Evolutionary conservation across 257 asterid species (phyloP).

Genomic region (Gynochthodes officinalis): DNA sequence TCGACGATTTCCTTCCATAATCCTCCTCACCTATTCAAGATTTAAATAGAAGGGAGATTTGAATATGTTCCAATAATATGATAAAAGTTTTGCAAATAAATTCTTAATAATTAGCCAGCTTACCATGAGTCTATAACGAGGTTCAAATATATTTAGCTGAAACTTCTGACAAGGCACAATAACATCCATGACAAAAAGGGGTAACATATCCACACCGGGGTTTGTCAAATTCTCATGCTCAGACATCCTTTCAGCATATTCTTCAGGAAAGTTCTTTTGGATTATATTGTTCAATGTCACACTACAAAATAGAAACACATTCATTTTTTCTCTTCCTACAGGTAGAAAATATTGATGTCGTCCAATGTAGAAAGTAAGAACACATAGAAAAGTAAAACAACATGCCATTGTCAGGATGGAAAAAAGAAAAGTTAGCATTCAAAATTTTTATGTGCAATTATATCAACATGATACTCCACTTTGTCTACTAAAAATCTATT

Average conservation of each 20-base stretch:
- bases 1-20: conserved; percentile 97
- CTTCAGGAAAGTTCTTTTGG: conserved; percentile 86
- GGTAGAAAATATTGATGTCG: no score
- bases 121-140: conserved; percentile 98
- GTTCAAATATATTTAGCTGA: conserved; percentile 94
- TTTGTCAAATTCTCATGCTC: conserved; percentile 69
- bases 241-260: conserved; percentile 76
- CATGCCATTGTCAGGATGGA: not conserved
- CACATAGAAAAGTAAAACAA: not conserved
- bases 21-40: conserved; percentile 78
- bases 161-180: conserved; percentile 92
- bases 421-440: not conserved
- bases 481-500: no score
- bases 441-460: not conserved
- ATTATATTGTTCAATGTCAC: conserved; percentile 92
- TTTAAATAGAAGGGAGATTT: conserved; percentile 4
- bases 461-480: not conserved
- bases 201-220: conserved; percentile 76
- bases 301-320: conserved; percentile 33
- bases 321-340: not conserved
- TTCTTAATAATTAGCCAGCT: conserved; percentile 21
- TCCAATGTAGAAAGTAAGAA: not conserved
- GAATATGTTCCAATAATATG: not conserved
- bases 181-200: conserved; percentile 98
- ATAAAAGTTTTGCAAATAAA: not conserved